Evolutionary conservation across 106 monocot species (phyloP).

Genomic region (Acorus calamus): DNA sequence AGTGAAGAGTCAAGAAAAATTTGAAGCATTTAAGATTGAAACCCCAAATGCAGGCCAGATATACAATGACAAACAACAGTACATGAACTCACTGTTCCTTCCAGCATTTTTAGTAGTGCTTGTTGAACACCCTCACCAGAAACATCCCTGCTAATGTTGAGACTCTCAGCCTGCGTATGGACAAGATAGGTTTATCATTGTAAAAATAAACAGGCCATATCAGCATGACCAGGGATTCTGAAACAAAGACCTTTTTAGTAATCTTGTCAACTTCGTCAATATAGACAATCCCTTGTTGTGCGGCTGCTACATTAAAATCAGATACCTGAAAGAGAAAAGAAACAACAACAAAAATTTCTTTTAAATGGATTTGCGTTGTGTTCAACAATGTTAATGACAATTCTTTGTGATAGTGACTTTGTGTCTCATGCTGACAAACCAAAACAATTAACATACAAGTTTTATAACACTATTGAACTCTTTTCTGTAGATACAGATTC

Average conservation of each 20-base stretch:
- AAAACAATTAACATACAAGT: too few species aligned
- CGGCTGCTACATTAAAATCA: constrained; percentile 57
- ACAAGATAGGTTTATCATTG: background rate
- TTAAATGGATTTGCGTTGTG: background rate
- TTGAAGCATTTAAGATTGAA: background rate
- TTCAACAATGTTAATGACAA: too few species aligned
- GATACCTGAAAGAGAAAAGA: constrained; percentile 30
- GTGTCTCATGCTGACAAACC: too few species aligned
- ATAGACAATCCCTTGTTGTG: constrained; percentile 65
- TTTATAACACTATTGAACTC: too few species aligned
- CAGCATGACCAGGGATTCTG: background rate
- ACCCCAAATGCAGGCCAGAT: background rate
- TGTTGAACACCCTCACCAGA: constrained; percentile 92
- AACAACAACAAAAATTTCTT: background rate
- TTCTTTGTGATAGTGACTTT: too few species aligned
- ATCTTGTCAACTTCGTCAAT: constrained; percentile 78
- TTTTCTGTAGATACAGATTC: too few species aligned
- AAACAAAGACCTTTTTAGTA: constrained; percentile 50
- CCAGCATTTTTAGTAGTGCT: constrained; percentile 79
- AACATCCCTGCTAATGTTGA: constrained; percentile 74
- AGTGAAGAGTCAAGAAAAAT: background rate
- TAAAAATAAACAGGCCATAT: background rate
- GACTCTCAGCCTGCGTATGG: constrained; percentile 43
- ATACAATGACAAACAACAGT: background rate
- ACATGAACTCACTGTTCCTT: constrained; percentile 67